phyloP scores from a whole-genome alignment of 768 basidiomycete species.

The Leccinum sublutescens region DNA sequence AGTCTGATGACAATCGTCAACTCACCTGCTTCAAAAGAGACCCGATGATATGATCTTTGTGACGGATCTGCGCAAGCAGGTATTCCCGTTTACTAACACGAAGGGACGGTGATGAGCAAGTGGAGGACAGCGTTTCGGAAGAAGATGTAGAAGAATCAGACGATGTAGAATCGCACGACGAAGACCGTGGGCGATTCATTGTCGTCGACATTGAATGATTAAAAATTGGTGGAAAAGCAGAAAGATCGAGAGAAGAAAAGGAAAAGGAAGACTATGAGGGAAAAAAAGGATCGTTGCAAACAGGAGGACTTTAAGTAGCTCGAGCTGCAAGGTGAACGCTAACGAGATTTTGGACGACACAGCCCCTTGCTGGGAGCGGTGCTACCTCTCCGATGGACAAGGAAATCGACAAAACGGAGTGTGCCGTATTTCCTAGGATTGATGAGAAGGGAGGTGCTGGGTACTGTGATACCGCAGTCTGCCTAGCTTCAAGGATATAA shows the following conservation, averaged over 20 bases:
- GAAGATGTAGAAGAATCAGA: conserved; percentile 32
- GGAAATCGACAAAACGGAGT: conserved; percentile 4
- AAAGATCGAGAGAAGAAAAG: neutral
- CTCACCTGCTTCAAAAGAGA: conserved; percentile 78
- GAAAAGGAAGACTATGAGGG: neutral
- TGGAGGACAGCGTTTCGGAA: conserved; percentile 40
- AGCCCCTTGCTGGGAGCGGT: conserved; percentile 15
- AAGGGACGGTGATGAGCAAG: conserved; percentile 28
- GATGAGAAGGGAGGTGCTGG: neutral
- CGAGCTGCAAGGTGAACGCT: conserved; percentile 1
- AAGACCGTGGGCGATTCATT: conserved; percentile 23
- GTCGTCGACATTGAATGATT: neutral
- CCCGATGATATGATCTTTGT: conserved; percentile 86
- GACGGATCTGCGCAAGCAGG: conserved; percentile 78
- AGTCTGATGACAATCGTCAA: neutral
- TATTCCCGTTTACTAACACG: conserved; percentile 77
- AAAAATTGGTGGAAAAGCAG: neutral
- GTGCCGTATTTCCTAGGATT: neutral
- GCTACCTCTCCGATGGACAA: conserved; percentile 9
- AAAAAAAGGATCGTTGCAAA: neutral
- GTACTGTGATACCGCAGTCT: conserved; percentile 6
- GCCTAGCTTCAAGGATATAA: conserved; percentile 14
- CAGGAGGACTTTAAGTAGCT: conserved; percentile 21
- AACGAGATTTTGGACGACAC: conserved; percentile 1
- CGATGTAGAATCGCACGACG: conserved; percentile 14